Conservation (phyloP, 768 basidiomycete species). For the Nidularia sp. region DNA sequence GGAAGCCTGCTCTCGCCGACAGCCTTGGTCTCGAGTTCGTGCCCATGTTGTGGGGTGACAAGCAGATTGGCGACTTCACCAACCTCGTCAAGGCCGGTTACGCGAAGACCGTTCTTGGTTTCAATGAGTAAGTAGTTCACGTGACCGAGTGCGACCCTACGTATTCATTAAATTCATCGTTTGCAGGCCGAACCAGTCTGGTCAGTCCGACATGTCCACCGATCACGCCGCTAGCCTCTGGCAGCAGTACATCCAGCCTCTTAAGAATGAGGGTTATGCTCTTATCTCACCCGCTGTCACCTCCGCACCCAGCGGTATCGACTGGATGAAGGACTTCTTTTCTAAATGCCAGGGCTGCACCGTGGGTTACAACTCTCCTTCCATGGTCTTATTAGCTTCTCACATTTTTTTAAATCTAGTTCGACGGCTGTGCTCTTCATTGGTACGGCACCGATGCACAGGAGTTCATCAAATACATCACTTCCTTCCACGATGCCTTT, state of each 20-base stretch:
- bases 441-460: constrained; percentile 54
- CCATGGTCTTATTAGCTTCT: background rate
- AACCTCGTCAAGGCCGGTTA: constrained; percentile 45
- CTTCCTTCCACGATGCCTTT: constrained; percentile 40
- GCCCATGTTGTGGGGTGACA: constrained; percentile 70
- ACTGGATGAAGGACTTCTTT: constrained; percentile 66
- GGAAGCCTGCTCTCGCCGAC: constrained; percentile 33
- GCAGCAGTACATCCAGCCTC: constrained; percentile 57
- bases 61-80: constrained; percentile 45
- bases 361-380: constrained; percentile 33
- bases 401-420: constrained; percentile 24
- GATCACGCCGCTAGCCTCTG: constrained; percentile 48
- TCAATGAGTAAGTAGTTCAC: constrained; percentile 65
- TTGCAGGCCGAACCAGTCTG: constrained; percentile 60
- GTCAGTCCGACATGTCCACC: constrained; percentile 61
- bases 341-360: constrained; percentile 44
- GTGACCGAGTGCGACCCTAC: background rate
- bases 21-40: constrained; percentile 46
- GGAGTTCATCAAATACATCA: constrained; percentile 49
- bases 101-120: constrained; percentile 46
- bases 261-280: constrained; percentile 49
- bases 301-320: constrained; percentile 48
- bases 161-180: background rate
- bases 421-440: constrained; percentile 60
- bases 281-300: constrained; percentile 69